Base-by-base conservation (phyloP, 805 yeast species). In the Ogataea corticis region DNA sequence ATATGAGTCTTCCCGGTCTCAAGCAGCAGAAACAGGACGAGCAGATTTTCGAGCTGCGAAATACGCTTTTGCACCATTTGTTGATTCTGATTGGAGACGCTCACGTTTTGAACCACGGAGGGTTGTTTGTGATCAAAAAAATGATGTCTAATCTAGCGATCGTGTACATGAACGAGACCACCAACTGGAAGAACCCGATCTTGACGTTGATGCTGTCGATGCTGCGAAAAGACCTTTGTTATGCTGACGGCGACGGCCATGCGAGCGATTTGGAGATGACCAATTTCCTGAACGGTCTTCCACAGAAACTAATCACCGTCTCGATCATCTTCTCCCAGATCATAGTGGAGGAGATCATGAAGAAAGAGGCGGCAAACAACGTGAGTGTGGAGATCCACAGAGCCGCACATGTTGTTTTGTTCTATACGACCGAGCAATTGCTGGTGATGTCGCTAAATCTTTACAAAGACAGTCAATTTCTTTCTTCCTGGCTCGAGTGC, bases 71-170 rank as follows among this genome's bases (percentile, higher is more conserved):
- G 13, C 18, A 41, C 3, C 57, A 58, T 31, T 16, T 58, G 6
- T 17, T 49, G 13, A 15, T 14, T 3, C 31, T 58, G 35, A 49
- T 50, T 7, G 36, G 43, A 15, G 54, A 57, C 23, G 50, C 41
- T 11, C 34, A 16, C 15, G 52, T 57, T 3, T 11, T 56, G 10
- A 48, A 43, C 14, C 38, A 36, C 18, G 58, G 56, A 13, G 61
- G 59, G 2, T 25, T 65, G 41, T 69, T 82, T 53, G 77, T 84
- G n/a, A 62, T 79, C 18, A 75, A 71, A 47, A 86, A 86, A 55
- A 59, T 85, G 41, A 61, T 85, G 41, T 75, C 85, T 6, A 76
- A 80, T 39, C 54, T 83, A 25, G 70, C 82, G 2, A 57, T 78
- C 28, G 57, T 79, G 3, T 84, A 69, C 59, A 62, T 73, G 28